Percentiles rank a stretch among this genome's conserved stretches.
phyloP scores from a whole-genome alignment of 2,329 filamentous ascomycete genomes.

The Fusarium hainanense region DNA sequence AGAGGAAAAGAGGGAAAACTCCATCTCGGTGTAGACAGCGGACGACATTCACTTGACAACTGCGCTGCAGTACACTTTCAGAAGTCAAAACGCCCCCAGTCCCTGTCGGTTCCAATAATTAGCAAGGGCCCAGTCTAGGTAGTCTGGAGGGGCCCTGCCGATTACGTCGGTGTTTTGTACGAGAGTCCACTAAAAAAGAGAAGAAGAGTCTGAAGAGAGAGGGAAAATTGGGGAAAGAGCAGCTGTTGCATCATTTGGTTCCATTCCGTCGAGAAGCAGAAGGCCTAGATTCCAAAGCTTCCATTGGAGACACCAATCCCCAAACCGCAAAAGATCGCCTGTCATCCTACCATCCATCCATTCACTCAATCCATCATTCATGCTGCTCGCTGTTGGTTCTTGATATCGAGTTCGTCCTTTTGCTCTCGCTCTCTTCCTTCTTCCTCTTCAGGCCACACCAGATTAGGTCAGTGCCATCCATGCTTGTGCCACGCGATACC shows the following conservation, averaged over 20 bases:
- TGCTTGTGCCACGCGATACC: conserved; percentile 39
- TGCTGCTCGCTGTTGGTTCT: background rate
- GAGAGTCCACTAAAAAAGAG: conserved; percentile 27
- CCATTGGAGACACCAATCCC: conserved; percentile 31
- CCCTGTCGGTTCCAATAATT: conserved; percentile 7
- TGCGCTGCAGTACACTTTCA: background rate
- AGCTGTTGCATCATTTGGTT: conserved; percentile 44
- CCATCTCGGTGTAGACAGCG: background rate
- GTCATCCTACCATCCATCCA: background rate
- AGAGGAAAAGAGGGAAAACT: background rate
- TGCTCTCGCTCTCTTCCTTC: background rate
- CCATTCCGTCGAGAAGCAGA: conserved; percentile 30
- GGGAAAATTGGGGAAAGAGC: conserved; percentile 25
- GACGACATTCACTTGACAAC: conserved; percentile 2
- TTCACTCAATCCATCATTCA: background rate
- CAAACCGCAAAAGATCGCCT: conserved; percentile 33
- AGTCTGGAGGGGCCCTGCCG: conserved; percentile 28
- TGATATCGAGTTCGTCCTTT: background rate
- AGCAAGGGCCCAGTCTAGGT: conserved; percentile 3
- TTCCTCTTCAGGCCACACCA: background rate
- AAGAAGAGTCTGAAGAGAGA: conserved; percentile 11
- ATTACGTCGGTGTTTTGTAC: conserved; percentile 41
- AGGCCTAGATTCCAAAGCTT: conserved; percentile 39
- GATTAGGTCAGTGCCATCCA: conserved; percentile 42
- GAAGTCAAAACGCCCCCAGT: background rate